Base-by-base conservation (phyloP, 1,284 basidiomycete genomes). In the Coniferiporia weirii region DNA sequence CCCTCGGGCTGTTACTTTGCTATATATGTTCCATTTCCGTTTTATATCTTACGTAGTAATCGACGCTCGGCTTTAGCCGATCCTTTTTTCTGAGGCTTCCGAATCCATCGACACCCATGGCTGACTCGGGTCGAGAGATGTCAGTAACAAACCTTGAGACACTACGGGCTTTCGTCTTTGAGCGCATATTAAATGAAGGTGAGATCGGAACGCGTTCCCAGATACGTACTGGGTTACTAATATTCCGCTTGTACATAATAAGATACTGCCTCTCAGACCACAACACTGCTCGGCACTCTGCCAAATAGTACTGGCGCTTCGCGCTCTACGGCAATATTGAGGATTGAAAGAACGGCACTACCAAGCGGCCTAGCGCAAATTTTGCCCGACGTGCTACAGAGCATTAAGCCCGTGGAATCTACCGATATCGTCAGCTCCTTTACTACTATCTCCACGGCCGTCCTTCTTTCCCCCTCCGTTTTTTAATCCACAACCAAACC, bases 181-280 rank as follows among this genome's bases (percentile, higher is more conserved):
- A 83, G 54, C 75, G 77, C 36, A 69, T 87, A 7, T 70, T 89
- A 20, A 81, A 81, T 59, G 83, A 88, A 73, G 80, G 82, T 79
- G 56, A 20, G 47, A 49, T 44, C 38, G 3, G 10, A 48, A 13
- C 12, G 17, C 35, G 12, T 12, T 19, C 22, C 17, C 40, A n/a
- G 15, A 35, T 6, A 32, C 47, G 2, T 36, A 34, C 15, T 3
- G n/a, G n/a, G n/a, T 44, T 13, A 38, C 9, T 36, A 12, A 10
- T n/a, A 15, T 19, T 49, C n/a, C 17, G 6, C 44, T 4, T 35
- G 20, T 36, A 20, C 43, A 8, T 49, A 13, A 48, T 17, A 63
- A 83, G 87, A 87, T 71, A 78, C 82, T 0, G 62, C 73, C 9
- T 73, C 76, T 4, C 75, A 80, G 15, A 76, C 76, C 1, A 69